These are phyloP conservation scores for Shiraia bambusicola DNA, from an alignment of 2,329 filamentous ascomycete species.

Conservation along the genomic window DNA sequence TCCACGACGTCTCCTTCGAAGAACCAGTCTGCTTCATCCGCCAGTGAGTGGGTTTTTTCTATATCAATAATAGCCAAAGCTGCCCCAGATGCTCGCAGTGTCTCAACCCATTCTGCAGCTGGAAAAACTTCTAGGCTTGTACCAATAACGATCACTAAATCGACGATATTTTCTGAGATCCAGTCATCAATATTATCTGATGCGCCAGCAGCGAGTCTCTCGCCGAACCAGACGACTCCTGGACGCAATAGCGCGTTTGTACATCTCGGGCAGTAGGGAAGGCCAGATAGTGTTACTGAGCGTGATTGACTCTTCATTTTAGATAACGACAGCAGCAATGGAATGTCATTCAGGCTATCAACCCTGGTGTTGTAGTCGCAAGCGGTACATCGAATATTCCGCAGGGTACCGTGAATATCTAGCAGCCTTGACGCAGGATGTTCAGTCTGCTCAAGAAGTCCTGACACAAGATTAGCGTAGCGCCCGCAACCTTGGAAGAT, in stretches of 20 bases:
- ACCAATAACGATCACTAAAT: conserved; percentile 11
- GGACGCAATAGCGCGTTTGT: conserved; percentile 10
- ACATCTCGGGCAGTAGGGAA: conserved; percentile 14
- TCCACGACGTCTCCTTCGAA: conserved; percentile 4
- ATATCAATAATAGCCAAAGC: conserved; percentile 10
- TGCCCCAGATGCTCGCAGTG: conserved; percentile 4
- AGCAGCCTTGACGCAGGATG: conserved; percentile 10
- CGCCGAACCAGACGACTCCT: conserved; percentile 18
- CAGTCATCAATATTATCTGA: conserved; percentile 12
- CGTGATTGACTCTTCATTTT: not conserved
- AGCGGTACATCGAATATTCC: conserved; percentile 9
- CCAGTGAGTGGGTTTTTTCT: not conserved
- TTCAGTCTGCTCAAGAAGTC: conserved; percentile 13
- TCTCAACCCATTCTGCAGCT: conserved; percentile 14
- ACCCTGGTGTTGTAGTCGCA: conserved; percentile 11
- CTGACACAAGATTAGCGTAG: conserved; percentile 5
- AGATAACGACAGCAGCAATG: conserved; percentile 6
- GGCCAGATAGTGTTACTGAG: conserved; percentile 4
- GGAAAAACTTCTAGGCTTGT: conserved; percentile 15
- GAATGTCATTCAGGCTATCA: conserved; percentile 7
- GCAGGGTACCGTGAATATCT: conserved; percentile 7
- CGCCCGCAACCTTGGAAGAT: not conserved
- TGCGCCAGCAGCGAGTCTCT: conserved; percentile 10
- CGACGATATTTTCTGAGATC: conserved; percentile 5
- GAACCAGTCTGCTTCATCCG: conserved; percentile 5